Evolutionary conservation across 2,329 filamentous ascomycete species (phyloP).

Genomic region (Aureobasidium vineae): DNA sequence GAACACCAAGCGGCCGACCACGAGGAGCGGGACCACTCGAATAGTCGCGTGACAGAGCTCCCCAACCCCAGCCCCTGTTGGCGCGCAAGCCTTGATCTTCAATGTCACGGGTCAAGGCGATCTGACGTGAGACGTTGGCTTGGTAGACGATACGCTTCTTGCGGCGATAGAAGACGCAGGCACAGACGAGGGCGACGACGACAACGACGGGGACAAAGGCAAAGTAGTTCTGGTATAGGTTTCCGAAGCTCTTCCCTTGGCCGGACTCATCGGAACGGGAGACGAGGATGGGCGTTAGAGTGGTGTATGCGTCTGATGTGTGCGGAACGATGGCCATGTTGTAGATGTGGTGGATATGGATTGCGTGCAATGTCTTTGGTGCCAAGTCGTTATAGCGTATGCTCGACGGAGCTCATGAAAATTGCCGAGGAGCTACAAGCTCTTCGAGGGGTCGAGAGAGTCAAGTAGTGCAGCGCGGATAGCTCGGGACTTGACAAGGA

Average conservation of each 20-base stretch:
- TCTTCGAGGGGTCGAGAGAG: background rate
- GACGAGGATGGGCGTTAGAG: background rate
- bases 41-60: conserved; percentile 20
- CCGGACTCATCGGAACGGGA: background rate
- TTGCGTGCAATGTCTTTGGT: background rate
- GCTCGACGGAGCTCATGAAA: background rate
- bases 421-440: background rate
- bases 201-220: conserved; percentile 57
- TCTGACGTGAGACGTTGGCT: conserved; percentile 33
- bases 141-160: conserved; percentile 35
- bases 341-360: background rate
- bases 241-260: background rate
- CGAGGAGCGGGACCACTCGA: background rate
- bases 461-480: conserved; percentile 2
- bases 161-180: conserved; percentile 49
- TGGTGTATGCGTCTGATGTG: background rate
- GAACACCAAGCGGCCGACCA: background rate
- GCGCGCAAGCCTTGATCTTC: conserved; percentile 32
- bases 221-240: conserved; percentile 52
- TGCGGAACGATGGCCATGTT: background rate
- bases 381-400: background rate
- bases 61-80: conserved; percentile 28
- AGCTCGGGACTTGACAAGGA: background rate
- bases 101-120: conserved; percentile 41
- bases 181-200: conserved; percentile 46